Percentiles rank a stretch among this genome's conserved stretches.
Conservation (phyloP, 1,284 basidiomycete genomes). For the Pascua guehoae region DNA sequence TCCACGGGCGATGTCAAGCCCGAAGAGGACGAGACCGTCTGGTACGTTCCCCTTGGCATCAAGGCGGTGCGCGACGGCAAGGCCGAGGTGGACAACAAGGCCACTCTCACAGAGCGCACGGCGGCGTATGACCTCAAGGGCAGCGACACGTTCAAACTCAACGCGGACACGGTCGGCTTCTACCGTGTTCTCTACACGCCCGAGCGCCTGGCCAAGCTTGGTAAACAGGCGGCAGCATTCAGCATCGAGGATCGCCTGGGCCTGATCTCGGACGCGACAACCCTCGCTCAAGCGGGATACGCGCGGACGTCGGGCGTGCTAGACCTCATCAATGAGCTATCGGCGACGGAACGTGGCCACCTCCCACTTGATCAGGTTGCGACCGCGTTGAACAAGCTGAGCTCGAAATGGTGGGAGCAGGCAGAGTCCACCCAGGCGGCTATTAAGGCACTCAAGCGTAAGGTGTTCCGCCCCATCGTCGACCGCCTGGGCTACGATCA, state of each 20-base stretch:
- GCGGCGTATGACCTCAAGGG: constrained; percentile 63
- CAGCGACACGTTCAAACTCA: constrained; percentile 75
- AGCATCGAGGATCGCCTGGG: constrained; percentile 81
- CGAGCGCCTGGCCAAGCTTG: constrained; percentile 74
- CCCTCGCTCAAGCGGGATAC: constrained; percentile 75
- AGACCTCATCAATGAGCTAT: constrained; percentile 64
- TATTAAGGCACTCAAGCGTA: constrained; percentile 62
- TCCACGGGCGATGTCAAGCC: constrained; percentile 72
- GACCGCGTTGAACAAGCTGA: constrained; percentile 56
- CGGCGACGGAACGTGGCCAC: constrained; percentile 64
- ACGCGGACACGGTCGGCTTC: constrained; percentile 82
- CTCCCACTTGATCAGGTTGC: constrained; percentile 45
- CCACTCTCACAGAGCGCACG: constrained; percentile 69
- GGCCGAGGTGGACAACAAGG: constrained; percentile 58
- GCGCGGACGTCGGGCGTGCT: constrained; percentile 71
- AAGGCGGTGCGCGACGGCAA: constrained; percentile 55
- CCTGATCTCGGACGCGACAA: constrained; percentile 74
- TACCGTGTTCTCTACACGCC: constrained; percentile 84
- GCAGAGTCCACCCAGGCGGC: constrained; percentile 56
- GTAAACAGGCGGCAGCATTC: constrained; percentile 74
- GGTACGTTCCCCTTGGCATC: constrained; percentile 76
- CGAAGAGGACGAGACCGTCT: constrained; percentile 86
- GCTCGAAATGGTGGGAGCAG: constrained; percentile 80
- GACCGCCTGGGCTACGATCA: constrained; percentile 77
- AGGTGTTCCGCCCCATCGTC: constrained; percentile 76